Conservation (phyloP, 2,329 filamentous ascomycete species). For the Cryoendolithus antarcticus region DNA sequence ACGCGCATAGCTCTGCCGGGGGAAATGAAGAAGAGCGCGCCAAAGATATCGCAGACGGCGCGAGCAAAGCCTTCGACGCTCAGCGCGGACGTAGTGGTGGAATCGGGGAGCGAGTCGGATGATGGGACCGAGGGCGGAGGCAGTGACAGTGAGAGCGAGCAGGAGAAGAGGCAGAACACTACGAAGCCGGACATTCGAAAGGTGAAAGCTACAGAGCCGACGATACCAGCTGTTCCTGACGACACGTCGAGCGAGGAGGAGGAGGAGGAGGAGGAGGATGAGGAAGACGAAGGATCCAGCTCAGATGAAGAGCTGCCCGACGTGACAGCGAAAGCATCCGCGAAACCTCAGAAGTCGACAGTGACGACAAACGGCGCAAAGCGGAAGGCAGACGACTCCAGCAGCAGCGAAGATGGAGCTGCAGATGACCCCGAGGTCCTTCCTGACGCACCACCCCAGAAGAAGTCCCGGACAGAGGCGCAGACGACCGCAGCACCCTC, state of each 20-base stretch:
- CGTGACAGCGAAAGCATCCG: slow-evolving; percentile 1
- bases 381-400: slow-evolving; percentile 13
- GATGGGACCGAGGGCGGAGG: slow-evolving; percentile 12
- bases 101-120: slow-evolving; percentile 15
- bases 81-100: slow-evolving; percentile 24
- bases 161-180: slow-evolving; percentile 13
- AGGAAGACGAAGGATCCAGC: background rate
- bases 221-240: slow-evolving; percentile 15
- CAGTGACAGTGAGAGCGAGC: slow-evolving; percentile 25
- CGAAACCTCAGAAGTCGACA: slow-evolving; percentile 5
- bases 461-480: slow-evolving; percentile 6
- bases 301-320: no score
- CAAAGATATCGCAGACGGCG: slow-evolving; percentile 12
- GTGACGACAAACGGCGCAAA: slow-evolving; percentile 19
- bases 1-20: slow-evolving; percentile 24
- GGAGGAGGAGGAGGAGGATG: slow-evolving; percentile 5
- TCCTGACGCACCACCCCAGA: slow-evolving; percentile 3
- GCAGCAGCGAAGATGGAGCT: slow-evolving; percentile 5
- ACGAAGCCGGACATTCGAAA: slow-evolving; percentile 14
- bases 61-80: slow-evolving; percentile 16
- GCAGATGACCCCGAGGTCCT: slow-evolving; percentile 3
- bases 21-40: slow-evolving; percentile 16
- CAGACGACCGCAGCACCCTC: slow-evolving; percentile 3
- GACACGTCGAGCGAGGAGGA: slow-evolving; percentile 6
- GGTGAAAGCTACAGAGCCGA: slow-evolving; percentile 10